Conservation (phyloP, 228 moss, liverwort and hornwort genomes). For the Sphagnum fallax region DNA sequence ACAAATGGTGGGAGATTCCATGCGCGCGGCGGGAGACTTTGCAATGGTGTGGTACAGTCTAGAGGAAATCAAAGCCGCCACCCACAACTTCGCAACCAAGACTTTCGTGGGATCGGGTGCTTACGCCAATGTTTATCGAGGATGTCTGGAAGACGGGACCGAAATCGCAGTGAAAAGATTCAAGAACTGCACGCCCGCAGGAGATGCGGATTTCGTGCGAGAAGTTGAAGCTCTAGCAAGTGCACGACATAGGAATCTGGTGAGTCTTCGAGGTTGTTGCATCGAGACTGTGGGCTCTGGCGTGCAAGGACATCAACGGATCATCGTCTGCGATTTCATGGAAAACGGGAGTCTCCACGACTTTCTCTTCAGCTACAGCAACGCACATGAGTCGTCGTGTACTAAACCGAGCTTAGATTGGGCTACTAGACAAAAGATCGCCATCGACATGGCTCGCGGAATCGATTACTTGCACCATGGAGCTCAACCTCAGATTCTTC, state of each 20-base stretch:
- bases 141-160: conserved; percentile 6
- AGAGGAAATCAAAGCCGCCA: conserved; percentile 19
- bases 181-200: conserved; percentile 21
- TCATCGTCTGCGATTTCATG: conserved; percentile 23
- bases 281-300: conserved; percentile 12
- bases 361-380: conserved; percentile 9
- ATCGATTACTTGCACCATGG: conserved; percentile 20
- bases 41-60: conserved; percentile 22
- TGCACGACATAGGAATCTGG: conserved; percentile 24
- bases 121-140: conserved; percentile 24
- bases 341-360: conserved; percentile 25
- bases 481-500: conserved; percentile 19
- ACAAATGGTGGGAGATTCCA: conserved; percentile 7
- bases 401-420: conserved; percentile 9
- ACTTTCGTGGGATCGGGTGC: conserved; percentile 26
- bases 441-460: conserved; percentile 18
- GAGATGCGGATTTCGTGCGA: conserved; percentile 16
- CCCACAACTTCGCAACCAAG: conserved; percentile 18
- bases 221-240: conserved; percentile 24
- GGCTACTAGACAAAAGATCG: conserved; percentile 20
- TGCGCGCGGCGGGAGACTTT: conserved; percentile 7
- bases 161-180: conserved; percentile 28
- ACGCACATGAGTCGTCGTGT: not conserved
- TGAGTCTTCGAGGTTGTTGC: conserved; percentile 24
- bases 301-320: conserved; percentile 20